Evolutionary conservation across 1,284 basidiomycete genomes (phyloP).

Genomic region (Apiotrichum domesticum): DNA sequence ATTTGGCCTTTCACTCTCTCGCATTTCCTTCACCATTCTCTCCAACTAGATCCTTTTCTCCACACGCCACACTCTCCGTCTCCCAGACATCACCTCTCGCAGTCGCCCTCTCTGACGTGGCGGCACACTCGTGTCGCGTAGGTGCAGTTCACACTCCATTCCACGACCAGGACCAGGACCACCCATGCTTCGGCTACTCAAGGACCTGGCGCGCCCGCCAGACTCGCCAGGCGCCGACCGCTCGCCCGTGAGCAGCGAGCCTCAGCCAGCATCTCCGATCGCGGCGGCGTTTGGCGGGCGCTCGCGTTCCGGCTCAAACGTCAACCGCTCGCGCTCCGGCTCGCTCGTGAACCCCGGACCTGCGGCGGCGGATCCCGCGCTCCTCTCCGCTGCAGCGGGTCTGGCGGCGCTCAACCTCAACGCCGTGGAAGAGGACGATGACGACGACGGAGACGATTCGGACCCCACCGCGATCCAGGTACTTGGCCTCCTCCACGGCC

Average conservation of each 20-base stretch:
- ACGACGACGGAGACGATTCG: constrained; percentile 25
- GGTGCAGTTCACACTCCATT: too few species aligned
- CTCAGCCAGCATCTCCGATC: neutral
- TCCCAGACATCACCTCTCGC: too few species aligned
- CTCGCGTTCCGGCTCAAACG: neutral
- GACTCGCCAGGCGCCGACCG: constrained; percentile 16
- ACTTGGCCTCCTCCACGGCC: constrained; percentile 21
- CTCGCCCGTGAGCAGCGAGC: neutral
- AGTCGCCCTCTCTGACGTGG: too few species aligned
- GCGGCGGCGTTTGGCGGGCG: neutral
- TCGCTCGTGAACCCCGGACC: neutral
- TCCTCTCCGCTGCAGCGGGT: neutral
- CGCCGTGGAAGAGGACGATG: constrained; percentile 9
- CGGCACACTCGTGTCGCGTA: too few species aligned
- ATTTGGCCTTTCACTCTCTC: too few species aligned
- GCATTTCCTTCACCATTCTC: too few species aligned
- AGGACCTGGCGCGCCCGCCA: constrained; percentile 40
- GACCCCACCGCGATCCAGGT: constrained; percentile 28
- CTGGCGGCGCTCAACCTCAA: neutral
- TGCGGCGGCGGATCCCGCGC: neutral
- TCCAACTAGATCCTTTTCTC: too few species aligned
- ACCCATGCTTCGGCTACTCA: constrained; percentile 44
- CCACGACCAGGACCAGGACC: too few species aligned
- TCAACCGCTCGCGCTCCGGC: neutral
- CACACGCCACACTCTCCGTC: too few species aligned